Evolutionary conservation across 2,329 filamentous ascomycete species (phyloP), one percentile per base, ranked within the genome.

Genomic region (Trichoderma afroharzianum): DNA sequence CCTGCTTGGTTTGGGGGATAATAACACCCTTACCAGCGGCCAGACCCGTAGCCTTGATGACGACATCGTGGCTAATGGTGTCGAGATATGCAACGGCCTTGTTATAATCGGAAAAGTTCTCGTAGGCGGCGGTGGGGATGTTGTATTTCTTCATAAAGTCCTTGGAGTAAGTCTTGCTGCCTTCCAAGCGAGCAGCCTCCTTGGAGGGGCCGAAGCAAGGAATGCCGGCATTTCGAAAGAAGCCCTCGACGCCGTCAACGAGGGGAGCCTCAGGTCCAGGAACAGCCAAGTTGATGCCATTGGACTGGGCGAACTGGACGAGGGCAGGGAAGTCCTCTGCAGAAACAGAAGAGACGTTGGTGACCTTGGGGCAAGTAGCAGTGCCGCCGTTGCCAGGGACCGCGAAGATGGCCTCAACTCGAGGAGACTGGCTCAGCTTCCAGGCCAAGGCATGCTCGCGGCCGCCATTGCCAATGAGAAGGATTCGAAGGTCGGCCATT

Each of bases 11-110:
- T 71, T 89, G 85, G 4, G 95, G 95, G 74, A 98, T 92, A 67
- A 98, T 93, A 72, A 99, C 96, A 75, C 96, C 96, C 83, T 99
- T 99, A 63, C 96, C 96, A 72, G 93, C 96, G 33, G 96, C 96
- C 68, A 98, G 85, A 18, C 96, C 96, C 67, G 90, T 92, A 4
- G 95, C 96, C 84, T 98, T 99, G 85, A 99, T 95, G 64, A 98
- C 95, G 58, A 97, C 89, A 75, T 91, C 86, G 80, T 96, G 91
- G 64, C 85, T 81, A 61, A 95, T 84, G 8, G 82, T 85, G 75
- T 94, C 90, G 66, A 98, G 84, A 80, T 98, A 97, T 76, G 88
- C 83, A 75, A 86, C 85, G 15, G 94, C 94, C 61, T 88, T 84
- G 70, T 91, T 88, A 81, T 92, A 95, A 77, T 93, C 87, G 80